phyloP scores from a whole-genome alignment of 352 stramenopile genomes.

The Phytophthora hybrid region DNA sequence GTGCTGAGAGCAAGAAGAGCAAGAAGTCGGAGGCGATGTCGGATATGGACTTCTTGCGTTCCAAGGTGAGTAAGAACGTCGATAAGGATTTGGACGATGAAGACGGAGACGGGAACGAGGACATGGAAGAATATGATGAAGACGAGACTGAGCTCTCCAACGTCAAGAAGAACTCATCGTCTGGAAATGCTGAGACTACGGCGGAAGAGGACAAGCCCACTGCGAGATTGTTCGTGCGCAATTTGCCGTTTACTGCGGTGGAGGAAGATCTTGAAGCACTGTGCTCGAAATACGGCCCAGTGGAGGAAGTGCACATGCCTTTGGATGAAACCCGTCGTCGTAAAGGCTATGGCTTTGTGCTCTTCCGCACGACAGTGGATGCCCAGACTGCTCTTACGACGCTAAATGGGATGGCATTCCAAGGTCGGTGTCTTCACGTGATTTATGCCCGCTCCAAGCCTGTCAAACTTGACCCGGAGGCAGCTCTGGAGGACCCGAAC shows the following conservation, averaged over 20 bases:
- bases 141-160: slow-evolving; percentile 8
- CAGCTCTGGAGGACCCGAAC: slow-evolving; percentile 66
- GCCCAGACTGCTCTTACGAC: slow-evolving; percentile 88
- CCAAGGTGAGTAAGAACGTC: slow-evolving; percentile 94
- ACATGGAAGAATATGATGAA: slow-evolving; percentile 45
- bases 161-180: slow-evolving; percentile 14
- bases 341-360: slow-evolving; percentile 98
- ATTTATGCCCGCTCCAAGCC: slow-evolving; percentile 87
- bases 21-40: slow-evolving; percentile 59
- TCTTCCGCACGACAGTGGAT: slow-evolving; percentile 93
- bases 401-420: slow-evolving; percentile 96
- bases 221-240: slow-evolving; percentile 97
- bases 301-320: slow-evolving; percentile 96
- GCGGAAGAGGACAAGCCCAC: slow-evolving; percentile 53
- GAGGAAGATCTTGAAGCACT: slow-evolving; percentile 96
- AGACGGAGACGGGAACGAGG: slow-evolving; percentile 21
- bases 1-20: slow-evolving; percentile 40
- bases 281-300: slow-evolving; percentile 89
- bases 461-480: slow-evolving; percentile 67
- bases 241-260: slow-evolving; percentile 96
- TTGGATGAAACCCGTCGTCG: slow-evolving; percentile 95
- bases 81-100: slow-evolving; percentile 68
- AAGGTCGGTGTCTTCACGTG: slow-evolving; percentile 96
- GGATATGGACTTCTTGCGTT: slow-evolving; percentile 95
- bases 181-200: slow-evolving; percentile 13